A percentile compares a stretch with the other conserved stretches of the same genome.
phyloP scores from a whole-genome alignment of 2,329 filamentous ascomycete genomes.

The Pseudocercospora ulei region DNA sequence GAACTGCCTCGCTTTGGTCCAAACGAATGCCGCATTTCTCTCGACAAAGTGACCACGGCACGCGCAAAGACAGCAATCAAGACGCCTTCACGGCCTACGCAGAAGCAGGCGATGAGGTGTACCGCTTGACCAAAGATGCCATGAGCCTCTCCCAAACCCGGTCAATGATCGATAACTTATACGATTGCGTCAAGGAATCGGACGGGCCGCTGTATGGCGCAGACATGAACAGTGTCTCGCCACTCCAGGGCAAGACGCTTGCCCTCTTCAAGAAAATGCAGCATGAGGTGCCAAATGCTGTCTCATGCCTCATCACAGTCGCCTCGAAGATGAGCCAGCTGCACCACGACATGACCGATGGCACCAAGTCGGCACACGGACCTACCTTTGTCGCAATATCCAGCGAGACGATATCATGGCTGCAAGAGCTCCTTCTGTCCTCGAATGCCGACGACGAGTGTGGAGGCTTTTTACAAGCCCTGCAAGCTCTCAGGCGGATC shows the following conservation, averaged over 20 bases:
- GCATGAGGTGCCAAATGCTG: conserved; percentile 50
- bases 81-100: conserved; percentile 79
- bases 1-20: conserved; percentile 30
- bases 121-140: conserved; percentile 58
- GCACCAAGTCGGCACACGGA: conserved; percentile 22
- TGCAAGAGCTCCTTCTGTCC: conserved; percentile 52
- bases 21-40: conserved; percentile 25
- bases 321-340: conserved; percentile 62
- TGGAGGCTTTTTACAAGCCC: conserved; percentile 54
- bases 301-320: conserved; percentile 53
- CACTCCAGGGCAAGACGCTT: conserved; percentile 60
- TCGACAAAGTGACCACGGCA: conserved; percentile 7
- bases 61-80: conserved; percentile 49
- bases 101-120: conserved; percentile 63
- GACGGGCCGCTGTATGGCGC: conserved; percentile 57
- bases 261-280: conserved; percentile 58
- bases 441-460: conserved; percentile 56
- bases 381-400: conserved; percentile 85
- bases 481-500: conserved; percentile 59
- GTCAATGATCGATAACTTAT: conserved; percentile 61
- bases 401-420: conserved; percentile 64
- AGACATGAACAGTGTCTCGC: conserved; percentile 63
- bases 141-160: conserved; percentile 54
- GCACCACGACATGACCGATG: conserved; percentile 47
- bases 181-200: conserved; percentile 60